Evolutionary conservation across 129 eudicot genomes (phyloP), one percentile per base, ranked within the genome.

Genomic region (Deinandra increscens): DNA sequence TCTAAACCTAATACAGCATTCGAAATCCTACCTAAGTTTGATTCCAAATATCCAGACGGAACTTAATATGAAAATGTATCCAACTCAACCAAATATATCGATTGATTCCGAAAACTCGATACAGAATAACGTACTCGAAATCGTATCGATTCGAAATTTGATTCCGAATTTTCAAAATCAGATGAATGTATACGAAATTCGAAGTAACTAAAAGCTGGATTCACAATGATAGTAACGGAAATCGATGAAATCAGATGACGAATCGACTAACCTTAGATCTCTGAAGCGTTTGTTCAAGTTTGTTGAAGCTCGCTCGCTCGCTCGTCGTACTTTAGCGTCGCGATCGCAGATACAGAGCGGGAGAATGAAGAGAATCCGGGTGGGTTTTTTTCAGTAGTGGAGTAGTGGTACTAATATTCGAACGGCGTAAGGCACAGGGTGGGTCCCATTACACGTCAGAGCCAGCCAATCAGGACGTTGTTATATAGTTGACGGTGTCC

Each of bases 231-330:
- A 0, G 34, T 19, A 34, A 23, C 51, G 18, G 12, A 36, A 73
- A 48, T 43, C 63, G 48, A 13, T 36, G 5, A 23, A 62, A 51
- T 20, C 67, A 1, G 7, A n/a, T 39, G 7, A 73, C 4, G 44
- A 9, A 71, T 38, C 55, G 33, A 75, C 79, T 75, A 55, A 75
- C 79, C 79, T 75, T 75, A 55, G 79, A 75, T 75, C 73, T 66
- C 73, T 43, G 73, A 43, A 67, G 17, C 59, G 66, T 65, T 73
- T 38, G 9, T 29, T 37, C 54, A 26, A 17, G 64, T 73, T 63
- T 63, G 22, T 23, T 50, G 71, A 64, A 63, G 70, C 34, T 44
- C n/a, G n/a, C n/a, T n/a, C n/a, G n/a, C n/a, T n/a, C n/a, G n/a
- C n/a, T n/a, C 41, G 23, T 53, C 74, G 54, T 49, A 31, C 34